These are phyloP conservation scores for Waltiozyma solani DNA, from an alignment of 1,139 yeast genomes.

Conservation along the genomic window DNA sequence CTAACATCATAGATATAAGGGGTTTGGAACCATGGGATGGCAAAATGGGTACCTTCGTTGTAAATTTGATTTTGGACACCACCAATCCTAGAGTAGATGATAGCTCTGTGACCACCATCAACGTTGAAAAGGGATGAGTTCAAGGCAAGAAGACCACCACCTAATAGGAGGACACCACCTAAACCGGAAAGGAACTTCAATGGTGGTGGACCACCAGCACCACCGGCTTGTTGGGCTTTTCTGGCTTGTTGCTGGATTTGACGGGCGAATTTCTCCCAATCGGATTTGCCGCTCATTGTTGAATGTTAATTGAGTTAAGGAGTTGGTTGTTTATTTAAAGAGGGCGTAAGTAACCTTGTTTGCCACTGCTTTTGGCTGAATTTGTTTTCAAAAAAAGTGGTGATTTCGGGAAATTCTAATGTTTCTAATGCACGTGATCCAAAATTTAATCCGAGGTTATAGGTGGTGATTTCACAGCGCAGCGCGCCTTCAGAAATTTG, in stretches of 20 bases:
- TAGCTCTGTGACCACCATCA: constrained; percentile 99
- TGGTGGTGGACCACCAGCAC: constrained; percentile 35
- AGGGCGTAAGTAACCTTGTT: background rate
- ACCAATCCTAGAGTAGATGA: constrained; percentile 76
- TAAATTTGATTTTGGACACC: constrained; percentile 85
- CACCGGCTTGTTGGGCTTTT: constrained; percentile 31
- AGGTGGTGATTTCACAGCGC: no score
- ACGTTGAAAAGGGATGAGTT: constrained; percentile 84
- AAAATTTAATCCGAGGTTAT: no score
- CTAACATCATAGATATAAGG: constrained; percentile 92
- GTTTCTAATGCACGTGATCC: no score
- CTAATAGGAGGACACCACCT: constrained; percentile 67
- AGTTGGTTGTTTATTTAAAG: background rate
- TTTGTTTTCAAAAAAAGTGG: no score
- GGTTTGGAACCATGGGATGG: constrained; percentile 91
- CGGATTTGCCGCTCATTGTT: constrained; percentile 30
- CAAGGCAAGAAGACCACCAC: constrained; percentile 57
- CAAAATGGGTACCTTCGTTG: constrained; percentile 91
- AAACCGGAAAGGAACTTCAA: constrained; percentile 62
- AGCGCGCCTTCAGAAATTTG: no score
- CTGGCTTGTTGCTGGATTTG: constrained; percentile 60
- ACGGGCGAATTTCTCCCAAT: constrained; percentile 59
- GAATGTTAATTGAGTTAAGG: background rate
- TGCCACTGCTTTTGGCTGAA: background rate
- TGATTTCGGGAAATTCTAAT: no score